Percentiles rank a stretch among this genome's conserved stretches.
These are phyloP conservation scores for Cercospora brassicicola DNA, from an alignment of 2,329 filamentous ascomycete species.

Conservation along the genomic window DNA sequence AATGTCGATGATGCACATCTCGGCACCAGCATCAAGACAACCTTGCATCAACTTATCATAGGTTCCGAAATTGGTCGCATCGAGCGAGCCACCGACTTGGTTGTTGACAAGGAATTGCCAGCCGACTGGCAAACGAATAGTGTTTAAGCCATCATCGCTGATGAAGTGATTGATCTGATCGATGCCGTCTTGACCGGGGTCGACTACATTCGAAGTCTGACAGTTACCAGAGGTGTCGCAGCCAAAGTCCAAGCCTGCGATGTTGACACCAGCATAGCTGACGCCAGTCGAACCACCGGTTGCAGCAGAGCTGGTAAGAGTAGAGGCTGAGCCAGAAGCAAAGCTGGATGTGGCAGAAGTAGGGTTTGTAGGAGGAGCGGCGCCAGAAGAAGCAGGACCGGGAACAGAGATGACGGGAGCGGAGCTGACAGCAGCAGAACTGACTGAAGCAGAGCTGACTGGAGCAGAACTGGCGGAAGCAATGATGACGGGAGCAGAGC, in stretches of 20 bases:
- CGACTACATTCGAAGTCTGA: constrained; percentile 34
- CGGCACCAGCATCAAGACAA: constrained; percentile 41
- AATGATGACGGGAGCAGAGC: background rate
- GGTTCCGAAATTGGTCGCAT: constrained; percentile 29
- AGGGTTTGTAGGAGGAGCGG: background rate
- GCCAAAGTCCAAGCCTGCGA: constrained; percentile 40
- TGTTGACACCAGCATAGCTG: constrained; percentile 37
- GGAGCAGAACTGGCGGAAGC: background rate
- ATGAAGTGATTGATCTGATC: constrained; percentile 60
- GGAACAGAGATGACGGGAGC: background rate
- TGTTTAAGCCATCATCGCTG: constrained; percentile 55
- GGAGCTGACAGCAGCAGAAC: background rate
- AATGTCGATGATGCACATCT: constrained; percentile 37
- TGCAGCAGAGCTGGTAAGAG: background rate
- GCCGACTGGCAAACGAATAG: constrained; percentile 57
- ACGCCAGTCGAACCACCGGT: constrained; percentile 25
- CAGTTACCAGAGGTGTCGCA: constrained; percentile 45
- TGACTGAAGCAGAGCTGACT: background rate
- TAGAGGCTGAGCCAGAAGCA: background rate
- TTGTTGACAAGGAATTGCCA: constrained; percentile 35
- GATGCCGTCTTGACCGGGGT: constrained; percentile 38
- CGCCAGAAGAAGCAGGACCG: background rate
- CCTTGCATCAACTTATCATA: constrained; percentile 37
- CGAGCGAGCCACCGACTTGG: constrained; percentile 33
- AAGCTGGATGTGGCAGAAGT: background rate